These are phyloP conservation scores for Suillus luteus DNA, from an alignment of 768 basidiomycete species.

Conservation along the genomic window DNA sequence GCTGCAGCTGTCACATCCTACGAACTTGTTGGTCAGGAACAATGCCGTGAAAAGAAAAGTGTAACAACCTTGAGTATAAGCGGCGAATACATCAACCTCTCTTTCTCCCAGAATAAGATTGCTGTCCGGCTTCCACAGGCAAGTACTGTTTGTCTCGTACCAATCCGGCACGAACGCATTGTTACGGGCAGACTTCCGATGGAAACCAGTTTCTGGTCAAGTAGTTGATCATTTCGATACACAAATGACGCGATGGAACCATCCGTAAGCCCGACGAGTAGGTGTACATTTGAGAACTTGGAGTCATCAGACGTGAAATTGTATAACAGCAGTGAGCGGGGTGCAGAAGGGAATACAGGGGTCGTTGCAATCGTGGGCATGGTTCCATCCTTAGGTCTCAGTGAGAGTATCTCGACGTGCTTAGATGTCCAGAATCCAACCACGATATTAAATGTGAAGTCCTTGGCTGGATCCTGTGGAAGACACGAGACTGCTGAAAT, in stretches of 20 bases:
- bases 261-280: constrained; percentile 76
- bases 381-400: constrained; percentile 22
- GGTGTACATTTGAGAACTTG: constrained; percentile 40
- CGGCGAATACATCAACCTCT: constrained; percentile 65
- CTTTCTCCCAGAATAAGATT: constrained; percentile 67
- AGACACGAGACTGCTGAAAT: constrained; percentile 72
- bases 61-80: constrained; percentile 64
- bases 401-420: constrained; percentile 54
- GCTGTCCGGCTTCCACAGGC: constrained; percentile 72
- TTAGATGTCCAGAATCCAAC: constrained; percentile 82
- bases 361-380: constrained; percentile 31
- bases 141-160: constrained; percentile 59
- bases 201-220: constrained; percentile 58
- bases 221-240: constrained; percentile 43
- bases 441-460: constrained; percentile 50
- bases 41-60: constrained; percentile 2
- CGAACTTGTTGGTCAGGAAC: constrained; percentile 12
- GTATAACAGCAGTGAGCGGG: constrained; percentile 49
- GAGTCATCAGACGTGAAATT: constrained; percentile 54
- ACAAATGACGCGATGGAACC: constrained; percentile 65
- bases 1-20: constrained; percentile 58
- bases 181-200: constrained; percentile 70
- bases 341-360: constrained; percentile 42
- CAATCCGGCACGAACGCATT: constrained; percentile 56
- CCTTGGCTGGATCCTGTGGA: constrained; percentile 50